Conservation (phyloP, 305 asterid genomes). For the Ajuga reptans region DNA sequence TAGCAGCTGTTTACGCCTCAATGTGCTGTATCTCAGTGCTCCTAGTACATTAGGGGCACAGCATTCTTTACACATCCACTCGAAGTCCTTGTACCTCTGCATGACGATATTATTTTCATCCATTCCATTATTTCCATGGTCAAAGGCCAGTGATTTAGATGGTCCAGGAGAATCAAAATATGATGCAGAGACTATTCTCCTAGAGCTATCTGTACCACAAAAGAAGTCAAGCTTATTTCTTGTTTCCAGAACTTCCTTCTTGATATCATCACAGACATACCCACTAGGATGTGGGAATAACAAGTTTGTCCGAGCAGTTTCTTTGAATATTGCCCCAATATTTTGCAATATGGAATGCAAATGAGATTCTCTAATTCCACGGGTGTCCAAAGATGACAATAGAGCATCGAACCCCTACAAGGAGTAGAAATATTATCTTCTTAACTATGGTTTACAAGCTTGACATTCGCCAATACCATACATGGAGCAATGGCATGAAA, state of each 20-base stretch:
- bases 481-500: neutral
- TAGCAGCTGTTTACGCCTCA: conserved; percentile 40
- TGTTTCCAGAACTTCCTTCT: conserved; percentile 28
- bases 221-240: conserved; percentile 22
- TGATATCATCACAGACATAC: conserved; percentile 19
- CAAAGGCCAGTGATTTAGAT: conserved; percentile 24
- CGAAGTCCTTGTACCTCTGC: conserved; percentile 44
- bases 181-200: conserved; percentile 18
- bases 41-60: conserved; percentile 29
- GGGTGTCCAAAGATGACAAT: conserved; percentile 68
- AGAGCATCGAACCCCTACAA: conserved; percentile 70
- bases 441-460: neutral
- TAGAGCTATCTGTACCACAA: conserved; percentile 25
- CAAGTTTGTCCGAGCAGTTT: conserved; percentile 33
- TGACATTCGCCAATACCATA: neutral
- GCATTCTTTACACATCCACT: conserved; percentile 81
- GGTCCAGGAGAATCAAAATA: conserved; percentile 23
- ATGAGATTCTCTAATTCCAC: conserved; percentile 83
- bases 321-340: conserved; percentile 61
- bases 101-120: conserved; percentile 32
- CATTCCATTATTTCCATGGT: conserved; percentile 26
- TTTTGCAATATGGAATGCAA: conserved; percentile 68
- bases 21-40: conserved; percentile 42
- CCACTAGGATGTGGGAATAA: conserved; percentile 14
- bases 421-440: conserved; percentile 1